Evolutionary conservation across 257 asterid genomes (phyloP).

Genomic region (Solanum pennellii): DNA sequence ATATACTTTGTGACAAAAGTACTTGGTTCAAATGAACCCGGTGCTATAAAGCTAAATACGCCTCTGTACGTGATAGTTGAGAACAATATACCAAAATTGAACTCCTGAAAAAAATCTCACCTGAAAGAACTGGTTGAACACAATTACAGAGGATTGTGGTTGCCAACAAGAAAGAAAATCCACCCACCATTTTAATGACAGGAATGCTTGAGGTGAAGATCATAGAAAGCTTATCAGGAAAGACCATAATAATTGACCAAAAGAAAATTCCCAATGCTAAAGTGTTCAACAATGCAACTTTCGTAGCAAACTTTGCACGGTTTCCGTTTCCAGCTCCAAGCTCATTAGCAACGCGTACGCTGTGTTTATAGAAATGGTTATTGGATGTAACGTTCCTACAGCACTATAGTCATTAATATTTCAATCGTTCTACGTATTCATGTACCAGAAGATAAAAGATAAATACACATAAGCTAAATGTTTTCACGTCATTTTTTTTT

Average conservation of each 20-base stretch:
- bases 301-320: slow-evolving; percentile 38
- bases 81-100: neutral
- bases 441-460: neutral
- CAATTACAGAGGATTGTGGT: slow-evolving; percentile 30
- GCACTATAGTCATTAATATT: neutral
- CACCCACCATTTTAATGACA: slow-evolving; percentile 40
- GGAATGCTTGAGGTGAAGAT: slow-evolving; percentile 41
- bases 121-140: slow-evolving; percentile 56
- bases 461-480: neutral
- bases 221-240: slow-evolving; percentile 37
- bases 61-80: neutral
- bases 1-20: neutral
- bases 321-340: slow-evolving; percentile 44
- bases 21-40: neutral
- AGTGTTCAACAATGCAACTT: slow-evolving; percentile 35
- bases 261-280: slow-evolving; percentile 22
- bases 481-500: no score
- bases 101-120: slow-evolving; percentile 6
- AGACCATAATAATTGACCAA: slow-evolving; percentile 17
- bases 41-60: neutral
- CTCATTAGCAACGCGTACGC: slow-evolving; percentile 60
- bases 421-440: neutral
- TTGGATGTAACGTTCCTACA: neutral
- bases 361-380: slow-evolving; percentile 3
- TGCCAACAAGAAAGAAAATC: slow-evolving; percentile 36